Base-by-base conservation (phyloP, 1,284 basidiomycete species). In the Porogramme epimiltina region DNA sequence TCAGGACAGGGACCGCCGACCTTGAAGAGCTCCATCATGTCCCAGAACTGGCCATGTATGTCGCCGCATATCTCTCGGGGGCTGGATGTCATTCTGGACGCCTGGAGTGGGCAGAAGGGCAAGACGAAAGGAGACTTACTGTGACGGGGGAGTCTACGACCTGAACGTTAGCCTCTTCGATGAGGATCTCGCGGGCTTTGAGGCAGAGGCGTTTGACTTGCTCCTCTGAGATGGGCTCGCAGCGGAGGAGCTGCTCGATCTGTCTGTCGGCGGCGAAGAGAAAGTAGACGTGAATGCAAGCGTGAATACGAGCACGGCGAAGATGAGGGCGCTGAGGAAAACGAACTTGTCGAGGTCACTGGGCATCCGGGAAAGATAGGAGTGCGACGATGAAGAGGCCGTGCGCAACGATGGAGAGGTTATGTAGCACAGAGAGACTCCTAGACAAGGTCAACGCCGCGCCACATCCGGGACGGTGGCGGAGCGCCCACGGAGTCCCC, bases 21-120 rank as follows among this genome's bases (percentile, higher is more conserved):
- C 68, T 89, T 89, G 81, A 99, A 98, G 45, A 98, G 80, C 74
- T 99, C 95, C 84, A 98, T 88, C 60, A 99, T 81, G 70, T 99
- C 96, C 71, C 91, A 97, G 70, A 99, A 99, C 69, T 99, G 96
- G 11, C 96, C 96, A 67, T 99, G 96, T 48, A 99, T 99, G 74
- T 99, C 97, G 19, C 96, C 96, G 68, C 97, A 99, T 72, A 99
- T 95, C 93, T 95, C 49, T 16, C 10, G 16, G 16, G n/a, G 9
- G 34, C 34, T 6, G 5, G 34, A n/a, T 13, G 34, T 16, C 13
- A 37, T 16, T 18, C 13, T 18, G 34, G 13, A n/a, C 5, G 13
- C 34, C 8, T 6, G n/a, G 10, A 37, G 9, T 9, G 13, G 34
- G 34, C 13, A 16, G 34, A 37, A 37, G n/a, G 15, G 18, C 36